Conservation (phyloP, 2,329 filamentous ascomycete genomes). For the Penicillium sp. region DNA sequence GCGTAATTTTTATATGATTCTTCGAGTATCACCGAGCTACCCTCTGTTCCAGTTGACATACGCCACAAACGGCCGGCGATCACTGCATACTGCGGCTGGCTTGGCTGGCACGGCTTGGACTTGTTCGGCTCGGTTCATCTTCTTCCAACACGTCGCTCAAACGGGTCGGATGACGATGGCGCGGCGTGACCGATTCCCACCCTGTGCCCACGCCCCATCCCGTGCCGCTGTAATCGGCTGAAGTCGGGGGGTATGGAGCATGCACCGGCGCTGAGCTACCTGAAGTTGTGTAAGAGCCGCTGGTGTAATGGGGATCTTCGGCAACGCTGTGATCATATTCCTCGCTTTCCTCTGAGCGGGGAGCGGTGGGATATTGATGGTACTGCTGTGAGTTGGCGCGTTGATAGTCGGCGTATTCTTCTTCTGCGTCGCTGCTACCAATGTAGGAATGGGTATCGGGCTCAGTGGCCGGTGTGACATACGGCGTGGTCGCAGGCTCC, state of each 20-base stretch:
- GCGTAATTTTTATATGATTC: no score
- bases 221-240: constrained; percentile 60
- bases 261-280: constrained; percentile 23
- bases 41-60: not conserved
- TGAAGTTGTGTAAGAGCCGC: constrained; percentile 21
- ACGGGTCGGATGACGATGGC: constrained; percentile 79
- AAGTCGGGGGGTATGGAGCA: constrained; percentile 29
- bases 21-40: not conserved
- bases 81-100: constrained; percentile 29
- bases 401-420: constrained; percentile 64
- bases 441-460: constrained; percentile 46
- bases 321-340: constrained; percentile 48
- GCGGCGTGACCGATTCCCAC: constrained; percentile 67
- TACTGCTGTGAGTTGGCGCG: constrained; percentile 57
- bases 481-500: constrained; percentile 25
- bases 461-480: constrained; percentile 39
- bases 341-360: constrained; percentile 46
- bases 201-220: constrained; percentile 60
- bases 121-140: constrained; percentile 65
- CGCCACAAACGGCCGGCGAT: not conserved
- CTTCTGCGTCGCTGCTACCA: constrained; percentile 57
- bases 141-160: constrained; percentile 85
- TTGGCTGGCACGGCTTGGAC: constrained; percentile 62
- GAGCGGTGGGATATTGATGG: constrained; percentile 41
- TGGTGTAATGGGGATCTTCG: constrained; percentile 45